phyloP scores from a whole-genome alignment of 257 asterid genomes.

The Nicotiana noctiflora region DNA sequence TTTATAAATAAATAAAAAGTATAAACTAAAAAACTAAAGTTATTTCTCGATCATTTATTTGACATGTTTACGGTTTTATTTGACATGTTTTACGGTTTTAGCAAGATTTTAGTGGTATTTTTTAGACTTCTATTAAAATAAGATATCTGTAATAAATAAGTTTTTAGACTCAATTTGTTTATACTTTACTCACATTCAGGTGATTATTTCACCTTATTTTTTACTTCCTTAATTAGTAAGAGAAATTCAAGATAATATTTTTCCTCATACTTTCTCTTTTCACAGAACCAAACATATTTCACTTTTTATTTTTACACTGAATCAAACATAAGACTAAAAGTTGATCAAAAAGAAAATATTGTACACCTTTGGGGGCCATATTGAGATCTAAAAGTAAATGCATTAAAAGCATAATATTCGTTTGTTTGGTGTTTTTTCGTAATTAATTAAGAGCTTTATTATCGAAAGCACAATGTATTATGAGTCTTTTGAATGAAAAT shows the following conservation, averaged over 20 bases:
- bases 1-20: background rate
- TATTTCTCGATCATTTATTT: background rate
- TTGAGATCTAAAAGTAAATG: background rate
- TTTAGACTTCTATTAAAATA: background rate
- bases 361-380: background rate
- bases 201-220: too few species aligned
- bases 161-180: too few species aligned
- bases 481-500: background rate
- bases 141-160: too few species aligned
- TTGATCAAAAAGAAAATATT: background rate
- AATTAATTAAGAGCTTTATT: background rate
- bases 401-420: background rate
- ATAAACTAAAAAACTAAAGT: background rate
- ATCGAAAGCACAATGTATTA: background rate
- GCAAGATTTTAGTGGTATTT: background rate
- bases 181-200: too few species aligned
- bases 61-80: background rate
- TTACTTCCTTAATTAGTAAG: background rate
- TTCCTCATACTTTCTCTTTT: background rate
- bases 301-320: background rate
- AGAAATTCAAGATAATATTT: background rate
- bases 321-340: background rate
- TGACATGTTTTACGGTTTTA: background rate
- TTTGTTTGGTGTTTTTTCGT: background rate
- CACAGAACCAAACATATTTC: background rate